These are phyloP conservation scores for Hymenoscyphus scutula DNA, from an alignment of 2,329 filamentous ascomycete genomes.

Conservation along the genomic window DNA sequence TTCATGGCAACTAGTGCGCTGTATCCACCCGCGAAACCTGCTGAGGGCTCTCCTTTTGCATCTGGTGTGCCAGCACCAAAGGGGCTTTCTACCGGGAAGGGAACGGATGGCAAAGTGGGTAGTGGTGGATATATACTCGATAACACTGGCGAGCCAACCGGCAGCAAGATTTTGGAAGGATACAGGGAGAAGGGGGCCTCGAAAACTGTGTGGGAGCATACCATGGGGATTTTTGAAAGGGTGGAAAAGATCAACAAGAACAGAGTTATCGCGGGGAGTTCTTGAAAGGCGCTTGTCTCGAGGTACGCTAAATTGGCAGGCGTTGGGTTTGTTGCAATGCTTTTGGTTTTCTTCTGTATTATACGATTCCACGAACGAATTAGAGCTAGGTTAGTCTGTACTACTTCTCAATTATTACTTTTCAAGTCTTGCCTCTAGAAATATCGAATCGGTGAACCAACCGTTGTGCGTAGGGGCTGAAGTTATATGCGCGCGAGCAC, in stretches of 20 bases:
- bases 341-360: too few species aligned
- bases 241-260: constrained; percentile 27
- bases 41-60: constrained; percentile 10
- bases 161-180: constrained; percentile 23
- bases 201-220: constrained; percentile 32
- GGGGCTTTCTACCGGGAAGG: constrained; percentile 15
- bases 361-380: too few species aligned
- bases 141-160: constrained; percentile 29
- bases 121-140: constrained; percentile 25
- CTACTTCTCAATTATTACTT: too few species aligned
- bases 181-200: constrained; percentile 25
- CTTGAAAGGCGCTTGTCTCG: neutral
- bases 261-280: neutral
- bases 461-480: too few species aligned
- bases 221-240: constrained; percentile 27
- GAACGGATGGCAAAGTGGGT: constrained; percentile 14
- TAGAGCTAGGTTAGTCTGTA: too few species aligned
- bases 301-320: neutral
- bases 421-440: too few species aligned
- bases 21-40: constrained; percentile 27
- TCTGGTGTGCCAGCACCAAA: constrained; percentile 21
- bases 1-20: constrained; percentile 33
- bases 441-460: too few species aligned
- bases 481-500: too few species aligned
- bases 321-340: neutral